Evolutionary conservation across 768 basidiomycete species (phyloP), one percentile per base, ranked within the genome.

Genomic region (Sistotremastrum suecicum): DNA sequence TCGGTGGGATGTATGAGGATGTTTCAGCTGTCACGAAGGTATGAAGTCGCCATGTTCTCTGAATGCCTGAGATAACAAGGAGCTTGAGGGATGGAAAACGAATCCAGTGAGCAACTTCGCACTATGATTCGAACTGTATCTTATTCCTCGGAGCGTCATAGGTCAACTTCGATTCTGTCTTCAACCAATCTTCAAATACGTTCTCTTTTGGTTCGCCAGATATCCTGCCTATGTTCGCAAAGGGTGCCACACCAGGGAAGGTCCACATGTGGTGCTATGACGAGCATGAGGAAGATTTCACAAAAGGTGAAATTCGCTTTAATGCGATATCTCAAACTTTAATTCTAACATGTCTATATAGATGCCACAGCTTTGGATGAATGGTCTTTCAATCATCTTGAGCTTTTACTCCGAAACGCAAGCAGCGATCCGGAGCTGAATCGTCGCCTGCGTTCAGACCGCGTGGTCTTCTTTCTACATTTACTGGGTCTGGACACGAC

Each of bases 1-100:
- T 90, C 50, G 88, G 82, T 33, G 87, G 87, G 3, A 89, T 90
- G 85, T 88, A 89, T 56, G 87, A 90, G 60, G 85, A 90, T 51
- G 86, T 86, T 3, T 84, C 82, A 0, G 86, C 87, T 10, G 86
- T 88, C 32, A 87, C 83, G 20, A 85, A 86, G 70, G 86, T 73
- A 64, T 53, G 66, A 50, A 49, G 41, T 29, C 12, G 31, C 51
- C 9, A 39, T 31, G 41, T 10, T 40, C 28, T 20, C 8, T 30
- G 20, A 34, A 38, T 39, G 45, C 45, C 50, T 42, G 48, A 55
- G 28, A 53, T 38, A 48, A 43, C 47, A 32, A 47, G 31, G 1
- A 31, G 38, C 7, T 38, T 50, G n/a, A 85, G 82, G 85, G 83
- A 41, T 88, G 86, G 85, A 88, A 86, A 65, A 72, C 78, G 1